Evolutionary conservation across 208 protist genomes (phyloP).

Genomic region (Angomonas deanei): DNA sequence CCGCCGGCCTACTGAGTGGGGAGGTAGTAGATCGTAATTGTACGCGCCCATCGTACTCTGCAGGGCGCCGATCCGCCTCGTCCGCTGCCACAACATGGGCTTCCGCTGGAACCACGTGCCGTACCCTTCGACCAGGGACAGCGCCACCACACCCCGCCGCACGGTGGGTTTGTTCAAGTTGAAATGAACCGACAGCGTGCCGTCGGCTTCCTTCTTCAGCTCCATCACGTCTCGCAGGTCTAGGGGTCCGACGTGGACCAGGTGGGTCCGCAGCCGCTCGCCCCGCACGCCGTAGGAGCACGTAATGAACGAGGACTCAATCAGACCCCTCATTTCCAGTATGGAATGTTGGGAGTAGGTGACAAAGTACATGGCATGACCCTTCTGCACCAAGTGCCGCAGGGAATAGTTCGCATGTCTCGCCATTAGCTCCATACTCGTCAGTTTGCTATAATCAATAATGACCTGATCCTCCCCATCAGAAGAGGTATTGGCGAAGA

Average conservation of each 20-base stretch:
- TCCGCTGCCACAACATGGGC: constrained; percentile 87
- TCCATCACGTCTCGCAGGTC: constrained; percentile 64
- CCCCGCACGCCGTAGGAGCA: constrained; percentile 70
- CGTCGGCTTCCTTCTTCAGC: constrained; percentile 14
- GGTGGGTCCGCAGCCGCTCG: constrained; percentile 76
- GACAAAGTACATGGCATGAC: constrained; percentile 79
- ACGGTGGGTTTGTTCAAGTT: constrained; percentile 46
- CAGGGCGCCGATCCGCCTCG: constrained; percentile 75
- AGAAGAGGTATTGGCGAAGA: constrained; percentile 10
- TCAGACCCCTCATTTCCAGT: constrained; percentile 59
- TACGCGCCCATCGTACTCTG: constrained; percentile 76
- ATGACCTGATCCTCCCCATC: constrained; percentile 21
- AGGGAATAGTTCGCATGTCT: constrained; percentile 79
- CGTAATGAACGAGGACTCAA: constrained; percentile 82
- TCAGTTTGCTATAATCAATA: constrained; percentile 80
- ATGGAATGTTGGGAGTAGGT: constrained; percentile 76
- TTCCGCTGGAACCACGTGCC: constrained; percentile 85
- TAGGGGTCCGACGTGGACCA: constrained; percentile 73
- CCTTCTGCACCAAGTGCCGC: constrained; percentile 82
- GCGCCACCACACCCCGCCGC: constrained; percentile 64
- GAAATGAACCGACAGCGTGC: constrained; percentile 32
- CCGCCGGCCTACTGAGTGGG: constrained; percentile 40
- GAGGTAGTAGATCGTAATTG: constrained; percentile 43
- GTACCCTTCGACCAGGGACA: constrained; percentile 79
- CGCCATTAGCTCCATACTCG: constrained; percentile 63